Evolutionary conservation across 257 asterid species (phyloP), one percentile per base, ranked within the genome.

Genomic region (Fraxinus quadrangulata): DNA sequence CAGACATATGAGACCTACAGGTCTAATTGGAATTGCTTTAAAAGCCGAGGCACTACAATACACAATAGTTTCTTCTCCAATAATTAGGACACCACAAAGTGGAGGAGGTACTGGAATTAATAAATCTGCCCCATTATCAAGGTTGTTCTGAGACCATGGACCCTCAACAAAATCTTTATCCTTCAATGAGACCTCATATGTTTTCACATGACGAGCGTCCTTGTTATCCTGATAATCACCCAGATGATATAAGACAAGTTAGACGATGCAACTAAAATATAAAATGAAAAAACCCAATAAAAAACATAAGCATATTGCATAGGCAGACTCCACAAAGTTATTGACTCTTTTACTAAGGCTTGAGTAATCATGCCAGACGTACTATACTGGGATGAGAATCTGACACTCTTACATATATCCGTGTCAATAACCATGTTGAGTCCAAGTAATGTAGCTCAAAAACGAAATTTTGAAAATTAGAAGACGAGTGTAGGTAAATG

Each of bases 111-210:
- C 96, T 70, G 98, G 98, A 72, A 93, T 93, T 74, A 93, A 86
- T 86, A 93, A 87, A 80, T 88, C 94, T 31, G 98, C 98, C 42
- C 98, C 98, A 84, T 91, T 91, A 83, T 91, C 97, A 80, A 93
- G 98, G 88, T 93, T 93, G 84, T 88, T 91, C 80, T 88, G 98
- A 81, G 97, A 90, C 98, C 96, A 93, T 40, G 98, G 96, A 67
- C 98, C 98, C 87, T 93, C 98, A 79, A 88, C 87, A 86, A 93
- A 93, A 87, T 90, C 97, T 86, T 91, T 91, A 83, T 93, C 97
- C 86, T 91, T 91, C 89, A 91, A 82, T 49, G 93, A 87, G 70
- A 93, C 96, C 85, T 93, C 98, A 78, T 93, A 93, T 5, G 98
- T 93, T 87, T 93, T 93, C 81, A 91, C 89, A 80, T 93, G 98